phyloP scores from a whole-genome alignment of 352 stramenopile genomes.

The Blastocystis sp. region DNA sequence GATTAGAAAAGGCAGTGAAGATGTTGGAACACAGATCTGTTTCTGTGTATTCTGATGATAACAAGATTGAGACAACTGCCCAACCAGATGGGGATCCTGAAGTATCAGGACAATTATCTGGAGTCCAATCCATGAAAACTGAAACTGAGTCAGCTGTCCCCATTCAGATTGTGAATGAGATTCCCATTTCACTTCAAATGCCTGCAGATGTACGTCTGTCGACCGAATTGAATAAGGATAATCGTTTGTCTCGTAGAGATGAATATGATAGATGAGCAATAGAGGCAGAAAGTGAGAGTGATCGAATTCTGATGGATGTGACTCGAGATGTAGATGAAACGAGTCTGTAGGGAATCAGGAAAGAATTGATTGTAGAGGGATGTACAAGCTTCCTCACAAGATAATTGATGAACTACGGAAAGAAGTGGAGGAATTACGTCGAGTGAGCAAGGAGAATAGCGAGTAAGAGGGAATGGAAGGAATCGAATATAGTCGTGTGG shows the following conservation, averaged over 20 bases:
- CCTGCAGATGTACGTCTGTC: not conserved
- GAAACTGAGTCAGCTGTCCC: not conserved
- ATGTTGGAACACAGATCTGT: not conserved
- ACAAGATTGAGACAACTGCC: not conserved
- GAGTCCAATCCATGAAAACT: no score
- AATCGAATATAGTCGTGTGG: not conserved
- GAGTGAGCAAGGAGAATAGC: not conserved
- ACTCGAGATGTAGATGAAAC: constrained; percentile 2
- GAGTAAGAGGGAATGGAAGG: not conserved
- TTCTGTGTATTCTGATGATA: not conserved
- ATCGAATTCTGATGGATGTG: constrained; percentile 7
- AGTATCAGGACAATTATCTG: no score
- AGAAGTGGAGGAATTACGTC: not conserved
- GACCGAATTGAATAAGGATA: not conserved
- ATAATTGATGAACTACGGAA: constrained; percentile 25
- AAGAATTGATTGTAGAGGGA: constrained; percentile 27
- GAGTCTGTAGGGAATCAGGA: not conserved
- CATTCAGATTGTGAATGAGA: not conserved
- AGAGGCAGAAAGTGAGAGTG: constrained; percentile 42
- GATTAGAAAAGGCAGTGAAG: not conserved
- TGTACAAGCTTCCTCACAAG: constrained; percentile 51
- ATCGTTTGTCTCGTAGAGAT: not conserved
- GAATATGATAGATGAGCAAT: not conserved
- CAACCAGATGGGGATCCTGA: not conserved
- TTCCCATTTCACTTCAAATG: not conserved